These are phyloP conservation scores for Aspergillus taichungensis DNA, from an alignment of 495 filamentous ascomycete genomes.

Conservation along the genomic window DNA sequence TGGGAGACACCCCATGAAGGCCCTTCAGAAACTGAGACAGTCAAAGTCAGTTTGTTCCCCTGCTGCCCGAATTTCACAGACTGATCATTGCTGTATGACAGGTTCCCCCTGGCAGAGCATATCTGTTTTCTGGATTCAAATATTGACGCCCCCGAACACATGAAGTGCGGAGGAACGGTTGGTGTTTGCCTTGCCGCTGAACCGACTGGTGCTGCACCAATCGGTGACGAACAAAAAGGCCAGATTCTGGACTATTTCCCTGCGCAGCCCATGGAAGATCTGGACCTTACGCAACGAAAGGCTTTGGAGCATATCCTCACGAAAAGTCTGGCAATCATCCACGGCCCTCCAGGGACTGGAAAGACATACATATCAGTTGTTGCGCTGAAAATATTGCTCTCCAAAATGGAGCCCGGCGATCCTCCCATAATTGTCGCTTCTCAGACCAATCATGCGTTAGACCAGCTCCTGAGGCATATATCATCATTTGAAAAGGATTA, in stretches of 20 bases:
- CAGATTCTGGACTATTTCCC: conserved; percentile 47
- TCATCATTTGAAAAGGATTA: conserved; percentile 56
- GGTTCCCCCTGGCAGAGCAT: conserved; percentile 55
- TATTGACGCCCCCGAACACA: conserved; percentile 41
- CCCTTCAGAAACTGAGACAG: conserved; percentile 59
- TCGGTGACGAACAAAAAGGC: conserved; percentile 18
- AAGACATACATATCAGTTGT: conserved; percentile 73
- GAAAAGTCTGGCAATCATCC: conserved; percentile 66
- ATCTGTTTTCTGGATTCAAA: conserved; percentile 44
- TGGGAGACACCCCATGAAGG: conserved; percentile 58
- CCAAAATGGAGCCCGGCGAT: conserved; percentile 48
- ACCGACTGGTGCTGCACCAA: conserved; percentile 17
- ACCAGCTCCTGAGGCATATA: conserved; percentile 69
- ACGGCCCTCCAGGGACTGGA: conserved; percentile 89
- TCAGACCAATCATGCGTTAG: conserved; percentile 90
- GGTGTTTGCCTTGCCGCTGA: conserved; percentile 39
- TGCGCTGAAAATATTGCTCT: conserved; percentile 59
- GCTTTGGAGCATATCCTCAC: conserved; percentile 65
- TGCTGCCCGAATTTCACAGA: conserved; percentile 14
- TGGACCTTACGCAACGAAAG: conserved; percentile 62
- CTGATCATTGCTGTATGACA: conserved; percentile 12
- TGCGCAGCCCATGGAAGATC: conserved; percentile 29
- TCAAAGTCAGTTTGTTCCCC: conserved; percentile 43
- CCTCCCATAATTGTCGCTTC: conserved; percentile 72
- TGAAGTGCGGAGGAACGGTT: conserved; percentile 14